Percentiles rank a stretch among this genome's conserved stretches.
These are phyloP conservation scores for Ogataea glucozyma DNA, from an alignment of 805 yeast genomes.

Conservation along the genomic window DNA sequence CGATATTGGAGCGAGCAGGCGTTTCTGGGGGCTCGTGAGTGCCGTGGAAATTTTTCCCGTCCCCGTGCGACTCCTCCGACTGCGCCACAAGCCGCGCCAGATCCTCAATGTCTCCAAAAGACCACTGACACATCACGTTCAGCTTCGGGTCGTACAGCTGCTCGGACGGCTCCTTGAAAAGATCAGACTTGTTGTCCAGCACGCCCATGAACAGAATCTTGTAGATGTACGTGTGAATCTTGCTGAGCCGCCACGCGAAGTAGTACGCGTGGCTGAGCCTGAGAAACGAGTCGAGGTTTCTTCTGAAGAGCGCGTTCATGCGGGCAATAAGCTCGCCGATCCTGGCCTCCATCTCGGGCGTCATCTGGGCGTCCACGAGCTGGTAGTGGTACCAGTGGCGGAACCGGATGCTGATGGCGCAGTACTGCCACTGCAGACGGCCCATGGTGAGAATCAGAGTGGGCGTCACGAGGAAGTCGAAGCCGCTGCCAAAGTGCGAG, in stretches of 20 bases:
- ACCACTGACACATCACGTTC: constrained; percentile 10
- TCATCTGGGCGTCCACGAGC: constrained; percentile 14
- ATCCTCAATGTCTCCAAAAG: constrained; percentile 3
- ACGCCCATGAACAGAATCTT: constrained; percentile 1
- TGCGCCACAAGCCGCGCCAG: no score
- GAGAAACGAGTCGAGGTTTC: constrained; percentile 4
- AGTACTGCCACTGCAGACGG: constrained; percentile 14
- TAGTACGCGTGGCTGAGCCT: constrained; percentile 23
- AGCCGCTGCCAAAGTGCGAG: constrained; percentile 43
- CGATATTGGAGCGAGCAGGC: constrained; percentile 4
- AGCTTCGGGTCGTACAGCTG: constrained; percentile 2
- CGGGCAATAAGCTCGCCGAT: not conserved
- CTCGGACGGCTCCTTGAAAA: constrained; percentile 11
- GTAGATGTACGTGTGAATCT: constrained; percentile 20
- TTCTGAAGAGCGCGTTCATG: not conserved
- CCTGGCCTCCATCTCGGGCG: constrained; percentile 6
- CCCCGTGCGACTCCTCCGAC: no score
- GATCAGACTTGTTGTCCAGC: constrained; percentile 11
- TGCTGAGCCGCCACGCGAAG: constrained; percentile 26
- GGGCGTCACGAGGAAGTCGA: constrained; percentile 46
- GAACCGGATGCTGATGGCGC: constrained; percentile 9
- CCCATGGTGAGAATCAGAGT: constrained; percentile 12
- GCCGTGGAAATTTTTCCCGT: not conserved
- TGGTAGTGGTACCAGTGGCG: constrained; percentile 17
- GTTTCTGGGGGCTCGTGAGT: not conserved